Evolutionary conservation across 257 asterid species (phyloP).

Genomic region (Solanum piurae): DNA sequence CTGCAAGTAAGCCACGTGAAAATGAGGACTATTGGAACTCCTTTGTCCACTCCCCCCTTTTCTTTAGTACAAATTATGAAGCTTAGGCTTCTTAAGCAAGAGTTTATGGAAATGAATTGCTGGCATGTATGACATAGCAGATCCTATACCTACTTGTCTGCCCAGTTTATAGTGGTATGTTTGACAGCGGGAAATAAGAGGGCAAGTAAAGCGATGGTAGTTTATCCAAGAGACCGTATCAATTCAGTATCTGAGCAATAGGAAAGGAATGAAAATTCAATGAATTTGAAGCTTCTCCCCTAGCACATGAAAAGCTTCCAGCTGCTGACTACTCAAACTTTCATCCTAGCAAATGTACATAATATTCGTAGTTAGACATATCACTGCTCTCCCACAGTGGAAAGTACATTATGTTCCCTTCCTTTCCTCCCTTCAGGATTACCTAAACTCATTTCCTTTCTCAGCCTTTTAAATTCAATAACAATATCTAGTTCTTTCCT

Average conservation of each 20-base stretch:
- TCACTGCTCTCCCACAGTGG: background rate
- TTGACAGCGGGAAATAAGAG: background rate
- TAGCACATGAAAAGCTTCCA: background rate
- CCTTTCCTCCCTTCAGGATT: background rate
- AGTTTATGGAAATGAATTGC: background rate
- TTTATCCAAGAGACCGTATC: background rate
- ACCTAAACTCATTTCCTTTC: background rate
- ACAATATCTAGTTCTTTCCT: background rate
- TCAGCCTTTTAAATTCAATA: background rate
- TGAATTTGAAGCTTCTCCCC: background rate
- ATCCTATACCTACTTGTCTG: background rate
- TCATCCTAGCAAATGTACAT: background rate
- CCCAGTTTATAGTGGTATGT: background rate
- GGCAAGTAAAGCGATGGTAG: background rate
- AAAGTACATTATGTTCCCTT: background rate
- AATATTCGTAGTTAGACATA: background rate
- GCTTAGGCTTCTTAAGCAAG: background rate
- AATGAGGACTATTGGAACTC: background rate
- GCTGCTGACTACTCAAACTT: background rate
- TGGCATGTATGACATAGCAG: background rate
- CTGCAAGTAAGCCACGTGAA: conserved; percentile 10
- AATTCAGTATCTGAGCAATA: background rate
- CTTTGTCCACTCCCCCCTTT: background rate
- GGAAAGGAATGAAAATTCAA: background rate
- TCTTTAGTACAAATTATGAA: background rate